phyloP scores from a whole-genome alignment of 768 basidiomycete genomes.

The Agaricus sinodeliciosus region DNA sequence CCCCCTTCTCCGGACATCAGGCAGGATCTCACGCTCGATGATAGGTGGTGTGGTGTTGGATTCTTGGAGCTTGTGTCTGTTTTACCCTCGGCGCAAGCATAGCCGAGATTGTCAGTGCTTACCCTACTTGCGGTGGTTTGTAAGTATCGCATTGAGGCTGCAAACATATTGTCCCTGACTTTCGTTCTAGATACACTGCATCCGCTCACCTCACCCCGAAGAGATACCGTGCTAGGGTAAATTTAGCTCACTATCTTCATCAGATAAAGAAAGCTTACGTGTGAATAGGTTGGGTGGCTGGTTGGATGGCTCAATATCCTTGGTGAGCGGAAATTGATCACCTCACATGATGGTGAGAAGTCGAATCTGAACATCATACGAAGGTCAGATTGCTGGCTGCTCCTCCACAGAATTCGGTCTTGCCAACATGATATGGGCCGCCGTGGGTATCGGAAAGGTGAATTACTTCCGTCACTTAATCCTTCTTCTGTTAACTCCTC shows the following conservation, averaged over 20 bases:
- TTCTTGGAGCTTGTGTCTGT: conserved; percentile 65
- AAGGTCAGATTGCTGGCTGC: conserved; percentile 77
- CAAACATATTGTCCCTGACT: not conserved
- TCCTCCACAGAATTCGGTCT: conserved; percentile 85
- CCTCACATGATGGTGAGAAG: not conserved
- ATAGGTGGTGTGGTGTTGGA: conserved; percentile 69
- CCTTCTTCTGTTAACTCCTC: conserved; percentile 4
- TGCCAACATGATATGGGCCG: conserved; percentile 75
- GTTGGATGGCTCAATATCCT: conserved; percentile 84
- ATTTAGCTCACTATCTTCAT: conserved; percentile 5
- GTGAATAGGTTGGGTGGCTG: conserved; percentile 57
- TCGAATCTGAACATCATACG: conserved; percentile 2
- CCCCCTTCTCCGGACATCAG: too few relatives aligned
- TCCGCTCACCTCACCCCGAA: conserved; percentile 68
- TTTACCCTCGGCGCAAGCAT: conserved; percentile 69
- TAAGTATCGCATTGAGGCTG: conserved; percentile 23
- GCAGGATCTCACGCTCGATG: not conserved
- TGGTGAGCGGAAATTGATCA: conserved; percentile 28
- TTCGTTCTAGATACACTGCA: conserved; percentile 56
- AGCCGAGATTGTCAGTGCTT: conserved; percentile 73
- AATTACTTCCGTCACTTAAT: conserved; percentile 6
- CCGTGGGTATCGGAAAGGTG: conserved; percentile 55
- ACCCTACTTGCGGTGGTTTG: conserved; percentile 69
- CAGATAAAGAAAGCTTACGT: conserved; percentile 3
- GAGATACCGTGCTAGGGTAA: conserved; percentile 55